Base-by-base conservation (phyloP, 2,329 filamentous ascomycete genomes). In the Nectriaceae sp. region DNA sequence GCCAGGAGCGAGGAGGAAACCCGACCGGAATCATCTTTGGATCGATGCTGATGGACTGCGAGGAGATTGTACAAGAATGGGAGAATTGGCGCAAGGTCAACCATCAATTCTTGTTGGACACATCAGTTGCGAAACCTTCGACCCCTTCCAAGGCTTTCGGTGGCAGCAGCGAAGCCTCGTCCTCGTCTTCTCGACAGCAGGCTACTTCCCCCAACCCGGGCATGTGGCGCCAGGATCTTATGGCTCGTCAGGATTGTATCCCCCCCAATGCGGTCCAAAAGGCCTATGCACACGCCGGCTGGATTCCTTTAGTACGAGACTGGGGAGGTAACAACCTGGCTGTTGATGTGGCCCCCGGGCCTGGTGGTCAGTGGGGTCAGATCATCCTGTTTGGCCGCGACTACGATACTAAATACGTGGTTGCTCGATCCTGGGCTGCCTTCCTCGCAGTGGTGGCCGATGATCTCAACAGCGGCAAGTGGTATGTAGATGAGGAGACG, bases 301-400 rank as follows among this genome's bases (percentile, higher is more conserved):
- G 94, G 94, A 97, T 99, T 59, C 93, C 94, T 44, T 77, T 99
- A 26, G 93, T 92, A 49, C 89, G 94, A 60, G 94, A 99, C 70
- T 99, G 94, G 94, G 94, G 94, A 68, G 94, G 94, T 70, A 99
- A 99, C 81, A 95, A 96, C 75, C 79, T 99, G 64, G 93, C 92
- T 16, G 83, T 97, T 40, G 94, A 99, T 70, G 77, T 99, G 49
- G 90, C 92, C 5, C 94, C 94, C 19, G 94, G 94, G 3, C 90
- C 93, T 10, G 82, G 83, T 40, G 94, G 94, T 33, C 88, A 86
- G 67, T 99, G 94, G 93, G 94, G 94, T 45, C 94, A 99, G 69
- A 84, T 99, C 57, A 96, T 99, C 63, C 80, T 99, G 53, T 97
- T 96, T 68, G 94, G 94, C 42, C 90, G 94, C 52, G 94, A 99